Evolutionary conservation across 2,329 filamentous ascomycete genomes (phyloP).

Genomic region (Microdochium paspali): DNA sequence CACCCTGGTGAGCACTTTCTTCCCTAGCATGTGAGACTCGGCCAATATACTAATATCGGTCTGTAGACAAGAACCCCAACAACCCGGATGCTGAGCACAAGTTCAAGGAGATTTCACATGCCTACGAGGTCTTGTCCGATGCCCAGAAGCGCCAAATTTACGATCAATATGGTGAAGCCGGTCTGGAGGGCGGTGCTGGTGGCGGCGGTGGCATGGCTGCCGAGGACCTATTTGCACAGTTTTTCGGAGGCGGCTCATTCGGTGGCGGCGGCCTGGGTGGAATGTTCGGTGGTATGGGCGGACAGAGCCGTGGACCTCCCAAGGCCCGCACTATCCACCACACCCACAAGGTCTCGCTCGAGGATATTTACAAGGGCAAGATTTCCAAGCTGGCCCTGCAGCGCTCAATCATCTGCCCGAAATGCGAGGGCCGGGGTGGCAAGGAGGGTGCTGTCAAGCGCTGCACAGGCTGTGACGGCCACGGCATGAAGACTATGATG

Average conservation of each 20-base stretch:
- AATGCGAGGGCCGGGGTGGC: slow-evolving; percentile 87
- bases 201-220: slow-evolving; percentile 80
- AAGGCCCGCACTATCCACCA: slow-evolving; percentile 96
- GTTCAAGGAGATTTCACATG: slow-evolving; percentile 95
- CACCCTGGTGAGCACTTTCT: slow-evolving; percentile 60
- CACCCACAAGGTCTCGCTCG: slow-evolving; percentile 94
- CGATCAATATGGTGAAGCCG: slow-evolving; percentile 96
- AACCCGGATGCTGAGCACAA: slow-evolving; percentile 92
- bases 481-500: slow-evolving; percentile 99
- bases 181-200: slow-evolving; percentile 78
- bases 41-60: slow-evolving; percentile 4
- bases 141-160: slow-evolving; percentile 85
- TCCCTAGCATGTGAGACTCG: background rate
- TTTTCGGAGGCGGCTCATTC: slow-evolving; percentile 73
- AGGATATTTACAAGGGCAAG: slow-evolving; percentile 98
- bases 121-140: slow-evolving; percentile 92
- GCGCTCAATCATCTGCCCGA: slow-evolving; percentile 92
- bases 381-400: slow-evolving; percentile 94
- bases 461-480: slow-evolving; percentile 82
- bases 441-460: slow-evolving; percentile 97
- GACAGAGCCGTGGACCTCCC: slow-evolving; percentile 68
- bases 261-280: slow-evolving; percentile 61
- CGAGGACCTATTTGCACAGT: slow-evolving; percentile 93
- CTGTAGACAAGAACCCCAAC: slow-evolving; percentile 85
- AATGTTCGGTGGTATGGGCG: slow-evolving; percentile 68